Evolutionary conservation across 2,329 filamentous ascomycete species (phyloP).

Genomic region (Penicillium hordei): DNA sequence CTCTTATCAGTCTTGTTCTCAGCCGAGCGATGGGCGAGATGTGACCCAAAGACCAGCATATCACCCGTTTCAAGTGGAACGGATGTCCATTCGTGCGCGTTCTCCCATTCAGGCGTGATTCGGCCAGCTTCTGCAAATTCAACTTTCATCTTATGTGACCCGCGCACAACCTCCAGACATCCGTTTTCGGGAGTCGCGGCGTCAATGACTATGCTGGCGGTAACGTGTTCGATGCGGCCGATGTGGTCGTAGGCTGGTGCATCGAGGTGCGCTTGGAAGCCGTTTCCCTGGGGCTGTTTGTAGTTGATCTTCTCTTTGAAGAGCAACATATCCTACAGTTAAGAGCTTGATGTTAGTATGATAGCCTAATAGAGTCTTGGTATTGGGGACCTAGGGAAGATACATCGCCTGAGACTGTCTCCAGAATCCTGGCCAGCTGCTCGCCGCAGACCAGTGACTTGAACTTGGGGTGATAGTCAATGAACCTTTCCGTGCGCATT

Average conservation of each 20-base stretch:
- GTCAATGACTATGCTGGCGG: slow-evolving; percentile 37
- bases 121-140: slow-evolving; percentile 32
- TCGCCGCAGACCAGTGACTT: slow-evolving; percentile 29
- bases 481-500: slow-evolving; percentile 38
- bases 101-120: slow-evolving; percentile 33
- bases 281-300: slow-evolving; percentile 36
- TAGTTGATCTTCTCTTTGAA: slow-evolving; percentile 44
- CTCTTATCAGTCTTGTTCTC: too few relatives aligned
- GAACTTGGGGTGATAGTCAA: slow-evolving; percentile 32
- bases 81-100: slow-evolving; percentile 31
- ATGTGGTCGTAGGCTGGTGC: slow-evolving; percentile 40
- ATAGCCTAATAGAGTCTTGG: too few relatives aligned
- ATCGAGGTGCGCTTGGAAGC: slow-evolving; percentile 38
- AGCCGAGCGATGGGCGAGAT: slow-evolving; percentile 30
- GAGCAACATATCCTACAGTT: slow-evolving; percentile 32
- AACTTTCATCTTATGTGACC: slow-evolving; percentile 37
- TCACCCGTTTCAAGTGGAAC: slow-evolving; percentile 34
- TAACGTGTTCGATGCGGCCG: slow-evolving; percentile 37
- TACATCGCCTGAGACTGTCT: slow-evolving; percentile 30
- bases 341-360: background rate
- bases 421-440: slow-evolving; percentile 28
- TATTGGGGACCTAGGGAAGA: background rate
- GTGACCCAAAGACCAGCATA: slow-evolving; percentile 36
- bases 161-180: slow-evolving; percentile 36
- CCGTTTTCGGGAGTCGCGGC: slow-evolving; percentile 33